Conservation (phyloP, 192 early-diverging fungal genomes). For the Funneliformis mosseae region DNA sequence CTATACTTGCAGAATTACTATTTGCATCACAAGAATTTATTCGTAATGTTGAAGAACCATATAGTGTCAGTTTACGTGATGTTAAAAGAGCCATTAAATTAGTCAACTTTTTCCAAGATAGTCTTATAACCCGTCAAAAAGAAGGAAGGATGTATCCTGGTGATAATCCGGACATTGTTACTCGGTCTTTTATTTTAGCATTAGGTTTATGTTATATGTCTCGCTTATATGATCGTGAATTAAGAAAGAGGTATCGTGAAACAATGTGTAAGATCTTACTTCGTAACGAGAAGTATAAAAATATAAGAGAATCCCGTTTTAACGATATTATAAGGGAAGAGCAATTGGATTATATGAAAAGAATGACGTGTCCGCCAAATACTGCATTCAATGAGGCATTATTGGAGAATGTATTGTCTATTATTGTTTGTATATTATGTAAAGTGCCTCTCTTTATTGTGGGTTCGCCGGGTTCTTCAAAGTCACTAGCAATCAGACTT, state of each 20-base stretch:
- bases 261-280: constrained; percentile 10
- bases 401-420: constrained; percentile 33
- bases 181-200: constrained; percentile 14
- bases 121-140: background rate
- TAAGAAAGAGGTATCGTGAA: constrained; percentile 21
- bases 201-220: constrained; percentile 32
- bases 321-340: constrained; percentile 19
- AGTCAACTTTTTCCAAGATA: constrained; percentile 1
- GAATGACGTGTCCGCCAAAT: constrained; percentile 24
- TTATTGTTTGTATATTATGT: constrained; percentile 32
- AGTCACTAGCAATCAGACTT: constrained; percentile 34
- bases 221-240: constrained; percentile 25
- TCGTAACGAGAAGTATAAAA: background rate
- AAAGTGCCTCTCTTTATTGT: constrained; percentile 24
- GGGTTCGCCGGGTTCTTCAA: constrained; percentile 27
- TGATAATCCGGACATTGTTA: background rate
- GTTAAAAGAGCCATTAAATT: constrained; percentile 32
- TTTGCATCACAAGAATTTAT: constrained; percentile 34
- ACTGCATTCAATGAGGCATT: constrained; percentile 33
- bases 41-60: constrained; percentile 26
- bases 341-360: constrained; percentile 20
- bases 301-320: background rate
- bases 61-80: constrained; percentile 35
- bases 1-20: constrained; percentile 21
- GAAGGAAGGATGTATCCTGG: background rate